Evolutionary conservation across 495 filamentous ascomycete genomes (phyloP).

Genomic region (Xylaria grammica): DNA sequence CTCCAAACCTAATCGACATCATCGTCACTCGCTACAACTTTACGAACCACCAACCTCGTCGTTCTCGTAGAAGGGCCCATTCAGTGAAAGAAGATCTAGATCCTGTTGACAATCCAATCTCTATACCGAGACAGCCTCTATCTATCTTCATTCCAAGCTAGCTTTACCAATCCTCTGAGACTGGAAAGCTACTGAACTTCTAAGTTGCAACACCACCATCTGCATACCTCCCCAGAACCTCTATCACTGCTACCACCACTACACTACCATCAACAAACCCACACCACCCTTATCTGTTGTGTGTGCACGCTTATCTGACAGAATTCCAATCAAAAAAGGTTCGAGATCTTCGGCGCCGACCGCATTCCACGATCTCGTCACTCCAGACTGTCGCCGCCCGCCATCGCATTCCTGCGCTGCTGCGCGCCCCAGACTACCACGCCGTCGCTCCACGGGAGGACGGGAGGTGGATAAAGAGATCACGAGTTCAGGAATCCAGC

Average conservation of each 20-base stretch:
- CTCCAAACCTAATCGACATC: constrained; percentile 20
- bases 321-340: constrained; percentile 23
- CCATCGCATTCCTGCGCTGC: constrained; percentile 36
- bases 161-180: constrained; percentile 16
- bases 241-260: constrained; percentile 10
- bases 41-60: constrained; percentile 27
- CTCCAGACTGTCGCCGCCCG: constrained; percentile 20
- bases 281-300: constrained; percentile 17
- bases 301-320: constrained; percentile 33
- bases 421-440: constrained; percentile 32
- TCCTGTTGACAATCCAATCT: constrained; percentile 33
- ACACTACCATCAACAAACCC: constrained; percentile 16
- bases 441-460: constrained; percentile 48
- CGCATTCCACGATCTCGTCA: constrained; percentile 33
- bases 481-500: background rate
- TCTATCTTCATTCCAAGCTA: constrained; percentile 32
- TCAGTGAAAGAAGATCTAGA: constrained; percentile 30
- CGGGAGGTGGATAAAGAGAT: constrained; percentile 43
- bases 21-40: constrained; percentile 20
- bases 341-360: constrained; percentile 35
- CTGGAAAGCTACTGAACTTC: constrained; percentile 34
- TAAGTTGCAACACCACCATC: constrained; percentile 35
- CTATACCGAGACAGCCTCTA: constrained; percentile 22
- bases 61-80: constrained; percentile 32
- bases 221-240: constrained; percentile 19